phyloP scores from a whole-genome alignment of 108 stramenopile genomes.

The Licmophora abbreviata region DNA sequence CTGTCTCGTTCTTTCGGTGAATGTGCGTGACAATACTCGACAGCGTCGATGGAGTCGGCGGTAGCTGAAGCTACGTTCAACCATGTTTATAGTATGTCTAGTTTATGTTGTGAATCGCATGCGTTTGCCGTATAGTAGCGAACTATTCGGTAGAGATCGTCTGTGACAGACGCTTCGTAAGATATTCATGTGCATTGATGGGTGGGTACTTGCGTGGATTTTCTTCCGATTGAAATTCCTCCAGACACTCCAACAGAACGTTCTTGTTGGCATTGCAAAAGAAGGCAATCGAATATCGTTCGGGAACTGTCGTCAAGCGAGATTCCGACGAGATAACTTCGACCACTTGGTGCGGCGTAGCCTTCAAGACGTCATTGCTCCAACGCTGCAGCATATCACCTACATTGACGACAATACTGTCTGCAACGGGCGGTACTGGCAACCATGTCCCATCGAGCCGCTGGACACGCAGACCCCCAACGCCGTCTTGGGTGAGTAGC shows the following conservation, averaged over 20 bases:
- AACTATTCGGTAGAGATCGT: conserved; percentile 15
- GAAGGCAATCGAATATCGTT: conserved; percentile 36
- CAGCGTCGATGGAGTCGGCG: conserved; percentile 8
- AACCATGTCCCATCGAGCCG: conserved; percentile 36
- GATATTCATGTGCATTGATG: conserved; percentile 23
- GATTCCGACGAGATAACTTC: conserved; percentile 1
- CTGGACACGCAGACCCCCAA: conserved; percentile 53
- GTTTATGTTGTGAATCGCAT: too few relatives aligned
- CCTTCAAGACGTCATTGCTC: conserved; percentile 19
- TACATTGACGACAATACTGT: conserved; percentile 29
- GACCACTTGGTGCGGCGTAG: conserved; percentile 23
- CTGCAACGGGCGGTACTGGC: conserved; percentile 30
- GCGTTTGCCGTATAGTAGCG: too few relatives aligned
- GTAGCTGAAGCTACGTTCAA: too few relatives aligned
- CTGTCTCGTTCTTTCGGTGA: conserved; percentile 35
- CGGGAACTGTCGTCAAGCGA: conserved; percentile 2
- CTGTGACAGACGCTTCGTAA: conserved; percentile 20
- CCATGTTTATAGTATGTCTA: too few relatives aligned
- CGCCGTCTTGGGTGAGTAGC: conserved; percentile 39
- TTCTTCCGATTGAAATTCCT: neutral
- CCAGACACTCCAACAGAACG: conserved; percentile 15
- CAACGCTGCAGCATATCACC: conserved; percentile 28
- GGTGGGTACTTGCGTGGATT: conserved; percentile 10
- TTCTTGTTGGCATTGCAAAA: conserved; percentile 40
- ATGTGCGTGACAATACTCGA: conserved; percentile 7